Evolutionary conservation across 192 early-diverging fungal species (phyloP).

Genomic region (Podila verticillata): DNA sequence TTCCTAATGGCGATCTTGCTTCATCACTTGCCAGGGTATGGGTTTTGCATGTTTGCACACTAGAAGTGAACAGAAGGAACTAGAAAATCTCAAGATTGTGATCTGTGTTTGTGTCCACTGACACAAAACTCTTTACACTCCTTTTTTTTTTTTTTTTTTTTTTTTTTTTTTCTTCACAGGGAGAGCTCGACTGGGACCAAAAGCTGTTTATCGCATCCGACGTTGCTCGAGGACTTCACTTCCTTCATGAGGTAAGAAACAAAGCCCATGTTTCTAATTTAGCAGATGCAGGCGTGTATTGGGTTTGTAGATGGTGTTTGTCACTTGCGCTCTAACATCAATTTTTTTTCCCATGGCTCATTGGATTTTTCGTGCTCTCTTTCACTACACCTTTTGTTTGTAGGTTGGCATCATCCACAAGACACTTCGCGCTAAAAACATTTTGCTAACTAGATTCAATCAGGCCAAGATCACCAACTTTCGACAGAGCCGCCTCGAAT

Average conservation of each 20-base stretch:
- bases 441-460: constrained; percentile 29
- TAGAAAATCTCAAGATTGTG: no score
- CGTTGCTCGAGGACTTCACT: constrained; percentile 32
- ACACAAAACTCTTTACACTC: not conserved
- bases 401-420: constrained; percentile 50
- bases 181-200: constrained; percentile 41
- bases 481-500: constrained; percentile 43
- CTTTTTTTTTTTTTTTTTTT: not conserved
- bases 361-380: no score
- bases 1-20: constrained; percentile 45
- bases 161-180: constrained; percentile 8
- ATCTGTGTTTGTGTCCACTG: not conserved
- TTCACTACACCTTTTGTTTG: no score
- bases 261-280: no score
- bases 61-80: not conserved
- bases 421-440: constrained; percentile 47
- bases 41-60: not conserved
- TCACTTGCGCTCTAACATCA: no score
- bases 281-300: no score
- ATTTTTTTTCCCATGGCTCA: no score
- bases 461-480: constrained; percentile 51
- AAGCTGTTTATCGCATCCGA: constrained; percentile 43
- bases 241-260: constrained; percentile 38
- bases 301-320: no score
- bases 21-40: constrained; percentile 26